Conservation (phyloP, 1,284 basidiomycete genomes). For the Naganishia cerealis region DNA sequence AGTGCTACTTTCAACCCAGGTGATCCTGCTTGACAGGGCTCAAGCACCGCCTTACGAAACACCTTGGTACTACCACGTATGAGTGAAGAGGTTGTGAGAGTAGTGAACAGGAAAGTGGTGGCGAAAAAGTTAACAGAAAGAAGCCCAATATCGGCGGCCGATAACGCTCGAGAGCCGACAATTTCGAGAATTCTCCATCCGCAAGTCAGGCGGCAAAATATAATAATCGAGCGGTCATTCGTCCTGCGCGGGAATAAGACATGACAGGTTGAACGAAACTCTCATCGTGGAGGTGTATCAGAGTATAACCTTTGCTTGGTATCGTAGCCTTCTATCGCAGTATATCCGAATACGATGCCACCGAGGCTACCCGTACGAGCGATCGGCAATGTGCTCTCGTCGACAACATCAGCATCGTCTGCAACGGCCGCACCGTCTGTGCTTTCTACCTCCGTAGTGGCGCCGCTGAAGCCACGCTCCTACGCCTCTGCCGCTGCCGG, state of each 20-base stretch:
- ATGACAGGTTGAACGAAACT: not conserved
- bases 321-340: not conserved
- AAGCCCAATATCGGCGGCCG: conserved; percentile 2
- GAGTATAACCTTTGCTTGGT: not conserved
- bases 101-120: no score
- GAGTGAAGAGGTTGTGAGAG: no score
- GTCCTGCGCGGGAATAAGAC: not conserved
- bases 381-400: conserved; percentile 39
- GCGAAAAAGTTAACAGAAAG: no score
- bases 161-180: not conserved
- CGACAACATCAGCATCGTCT: conserved; percentile 39
- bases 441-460: conserved; percentile 5
- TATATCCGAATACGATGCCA: conserved; percentile 38
- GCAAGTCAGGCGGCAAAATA: conserved; percentile 4
- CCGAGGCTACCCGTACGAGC: conserved; percentile 43
- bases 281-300: not conserved
- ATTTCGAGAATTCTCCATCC: conserved; percentile 25
- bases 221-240: conserved; percentile 8
- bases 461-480: not conserved
- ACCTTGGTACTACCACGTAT: no score
- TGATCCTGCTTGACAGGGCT: no score
- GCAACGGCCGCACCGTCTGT: conserved; percentile 41
- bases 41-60: no score
- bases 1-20: no score
- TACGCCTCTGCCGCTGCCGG: conserved; percentile 12